Base-by-base conservation (phyloP, 257 asterid genomes). In the Prunella vulgaris region DNA sequence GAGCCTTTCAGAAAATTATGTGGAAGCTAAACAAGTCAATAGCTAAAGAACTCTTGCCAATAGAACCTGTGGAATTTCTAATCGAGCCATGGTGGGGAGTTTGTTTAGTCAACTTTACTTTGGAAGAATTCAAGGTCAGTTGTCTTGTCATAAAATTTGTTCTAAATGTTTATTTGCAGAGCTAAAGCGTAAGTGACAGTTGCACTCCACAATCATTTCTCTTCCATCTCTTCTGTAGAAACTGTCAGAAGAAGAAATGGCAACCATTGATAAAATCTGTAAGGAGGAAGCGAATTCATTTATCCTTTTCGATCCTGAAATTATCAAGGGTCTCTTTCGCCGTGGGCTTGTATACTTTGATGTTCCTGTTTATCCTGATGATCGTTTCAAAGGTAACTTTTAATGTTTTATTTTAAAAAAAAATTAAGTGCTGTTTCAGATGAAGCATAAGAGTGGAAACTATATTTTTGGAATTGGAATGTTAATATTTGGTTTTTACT, bases 21-120 rank as follows among this genome's bases (percentile, higher is more conserved):
- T 94, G 99, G 99, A 94, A 94, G 92, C 85, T 94, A 73, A 94
- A 94, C 84, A 94, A 94, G 84, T 91, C 97, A 65, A 91, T 91
- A 80, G 99, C 99, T 27, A 91, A 87, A 81, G 99, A 94, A 81
- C 85, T 85, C 74, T 83, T 94, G 85, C 97, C 99, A 27, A 48
- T 80, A 67, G 97, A 91, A 75, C 97, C 99, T 10, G 97, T 87
- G 79, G 99, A 91, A 76, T 87, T 94, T 44, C 72, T 73, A 60
- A 87, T 90, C 79, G 99, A 91, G 78, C 97, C 99, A 66, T 91
- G 99, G 99, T 94, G 99, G 99, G 99, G 97, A 79, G 93, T 91
- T 81, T 94, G 97, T 78, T 86, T 94, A 1, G 99, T 94, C 80
- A 94, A 94, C 81, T 94, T 91, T 75, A 94, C 99, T 54, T 79